Evolutionary conservation across 2,329 filamentous ascomycete species (phyloP).

Genomic region (Seiridium unicorne): DNA sequence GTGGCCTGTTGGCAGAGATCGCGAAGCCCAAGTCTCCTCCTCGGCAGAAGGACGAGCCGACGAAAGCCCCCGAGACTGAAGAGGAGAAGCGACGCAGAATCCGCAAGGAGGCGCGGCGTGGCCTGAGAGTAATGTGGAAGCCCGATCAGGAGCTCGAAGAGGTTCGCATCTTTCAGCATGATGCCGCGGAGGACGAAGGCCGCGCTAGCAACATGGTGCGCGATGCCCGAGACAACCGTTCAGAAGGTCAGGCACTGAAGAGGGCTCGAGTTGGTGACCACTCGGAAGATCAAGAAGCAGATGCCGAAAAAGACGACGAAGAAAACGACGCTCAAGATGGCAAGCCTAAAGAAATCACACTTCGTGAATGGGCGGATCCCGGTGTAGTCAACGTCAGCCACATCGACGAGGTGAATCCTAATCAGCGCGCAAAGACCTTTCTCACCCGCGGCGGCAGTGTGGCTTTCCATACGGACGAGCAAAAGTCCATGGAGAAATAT

Average conservation of each 20-base stretch:
- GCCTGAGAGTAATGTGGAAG: conserved; percentile 70
- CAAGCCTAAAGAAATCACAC: conserved; percentile 52
- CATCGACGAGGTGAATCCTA: conserved; percentile 46
- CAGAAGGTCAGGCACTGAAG: conserved; percentile 69
- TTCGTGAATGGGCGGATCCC: conserved; percentile 52
- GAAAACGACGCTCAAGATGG: conserved; percentile 58
- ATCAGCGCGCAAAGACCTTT: conserved; percentile 47
- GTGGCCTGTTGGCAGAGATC: conserved; percentile 51
- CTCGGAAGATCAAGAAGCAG: conserved; percentile 12
- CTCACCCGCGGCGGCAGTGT: conserved; percentile 53
- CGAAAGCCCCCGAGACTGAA: conserved; percentile 60
- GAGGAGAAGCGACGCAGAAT: conserved; percentile 67
- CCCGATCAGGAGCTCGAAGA: conserved; percentile 65
- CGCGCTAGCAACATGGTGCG: conserved; percentile 66
- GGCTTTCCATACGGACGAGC: conserved; percentile 52
- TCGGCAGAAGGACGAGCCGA: conserved; percentile 35
- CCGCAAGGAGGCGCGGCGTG: conserved; percentile 69
- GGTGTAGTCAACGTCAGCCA: conserved; percentile 43
- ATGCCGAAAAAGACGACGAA: conserved; percentile 51
- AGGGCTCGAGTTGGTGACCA: conserved; percentile 21
- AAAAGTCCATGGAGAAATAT: conserved; percentile 53
- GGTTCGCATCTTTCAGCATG: conserved; percentile 69
- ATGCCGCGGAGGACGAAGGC: conserved; percentile 68
- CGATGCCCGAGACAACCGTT: conserved; percentile 70
- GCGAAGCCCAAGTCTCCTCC: conserved; percentile 51